Base-by-base conservation (phyloP, 305 asterid genomes). In the Solanum hybrid region DNA sequence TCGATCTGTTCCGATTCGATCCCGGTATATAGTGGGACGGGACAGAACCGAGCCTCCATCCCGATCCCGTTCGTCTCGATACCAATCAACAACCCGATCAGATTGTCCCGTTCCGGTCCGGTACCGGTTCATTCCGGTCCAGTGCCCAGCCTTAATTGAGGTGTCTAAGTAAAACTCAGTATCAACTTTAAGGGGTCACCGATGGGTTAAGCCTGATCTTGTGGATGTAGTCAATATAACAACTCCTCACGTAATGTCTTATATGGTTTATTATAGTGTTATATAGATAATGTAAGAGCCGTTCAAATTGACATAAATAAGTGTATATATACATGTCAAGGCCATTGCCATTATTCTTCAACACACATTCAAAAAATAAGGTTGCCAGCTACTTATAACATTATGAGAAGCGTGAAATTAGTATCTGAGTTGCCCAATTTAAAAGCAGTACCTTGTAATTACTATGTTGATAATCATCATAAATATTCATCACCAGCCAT, bases 341-440 rank as follows among this genome's bases (percentile, higher is more conserved):
- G 73, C 29, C 29, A 66, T 24, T 66, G 29, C 29, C 75, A 66
- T 66, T 66, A 66, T n/a, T 66, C 31, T 4, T 12, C 71, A 24
- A 66, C 75, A 60, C 71, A 3, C 29, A 66, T 2, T n/a, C 22
- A 66, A 10, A 24, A 10, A n/a, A 10, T 0, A n/a, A 66, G 75
- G 7, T 66, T 12, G 22, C 35, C 5, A n/a, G 75, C 80, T 31
- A 73, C 79, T 73, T 29, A 78, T 14, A 77, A 17, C 5, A 77
- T 9, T 24, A 77, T 34, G 42, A 32, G 1, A 77, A 78, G 46
- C 16, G 94, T 92, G 34, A 95, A 93, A 91, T 42, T 77, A 38
- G 92, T 94, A 9, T 86, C 96, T 22, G 95, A 94, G 87, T 93
- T 93, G 14, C 93, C 93, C 8, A 46, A 92, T 81, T 93, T 93